phyloP scores from a whole-genome alignment of 768 basidiomycete species.

The Calocybe gangraenosa region DNA sequence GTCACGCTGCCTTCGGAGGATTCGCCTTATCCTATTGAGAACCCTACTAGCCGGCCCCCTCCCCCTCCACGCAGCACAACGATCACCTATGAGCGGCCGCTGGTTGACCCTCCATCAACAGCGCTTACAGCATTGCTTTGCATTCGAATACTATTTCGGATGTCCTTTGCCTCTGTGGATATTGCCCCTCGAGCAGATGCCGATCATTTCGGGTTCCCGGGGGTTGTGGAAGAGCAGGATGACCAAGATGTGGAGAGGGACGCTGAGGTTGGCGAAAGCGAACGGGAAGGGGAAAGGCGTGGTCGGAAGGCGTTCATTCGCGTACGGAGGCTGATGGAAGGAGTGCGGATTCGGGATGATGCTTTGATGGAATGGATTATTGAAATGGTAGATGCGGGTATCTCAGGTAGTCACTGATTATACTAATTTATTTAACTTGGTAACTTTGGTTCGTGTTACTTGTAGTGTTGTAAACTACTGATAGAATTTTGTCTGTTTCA shows the following conservation, averaged over 20 bases:
- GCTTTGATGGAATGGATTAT: slow-evolving; percentile 52
- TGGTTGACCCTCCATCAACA: slow-evolving; percentile 62
- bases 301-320: slow-evolving; percentile 71
- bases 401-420: slow-evolving; percentile 16
- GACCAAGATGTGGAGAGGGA: slow-evolving; percentile 50
- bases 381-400: slow-evolving; percentile 53
- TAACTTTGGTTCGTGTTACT: neutral
- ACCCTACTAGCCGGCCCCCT: slow-evolving; percentile 63
- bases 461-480: neutral
- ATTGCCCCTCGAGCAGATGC: slow-evolving; percentile 66
- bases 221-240: slow-evolving; percentile 73
- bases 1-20: slow-evolving; percentile 60
- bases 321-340: slow-evolving; percentile 55
- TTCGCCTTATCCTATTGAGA: slow-evolving; percentile 50
- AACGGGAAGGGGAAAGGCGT: slow-evolving; percentile 64
- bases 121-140: slow-evolving; percentile 80
- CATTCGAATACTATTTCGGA: slow-evolving; percentile 78
- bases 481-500: no score
- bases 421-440: neutral
- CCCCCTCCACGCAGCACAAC: slow-evolving; percentile 68
- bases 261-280: slow-evolving; percentile 47
- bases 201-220: slow-evolving; percentile 91
- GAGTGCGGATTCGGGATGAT: slow-evolving; percentile 64
- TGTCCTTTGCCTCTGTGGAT: slow-evolving; percentile 71
- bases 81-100: slow-evolving; percentile 56